phyloP scores from a whole-genome alignment of 1,284 basidiomycete species.

The Taiwanofungus camphoratus region DNA sequence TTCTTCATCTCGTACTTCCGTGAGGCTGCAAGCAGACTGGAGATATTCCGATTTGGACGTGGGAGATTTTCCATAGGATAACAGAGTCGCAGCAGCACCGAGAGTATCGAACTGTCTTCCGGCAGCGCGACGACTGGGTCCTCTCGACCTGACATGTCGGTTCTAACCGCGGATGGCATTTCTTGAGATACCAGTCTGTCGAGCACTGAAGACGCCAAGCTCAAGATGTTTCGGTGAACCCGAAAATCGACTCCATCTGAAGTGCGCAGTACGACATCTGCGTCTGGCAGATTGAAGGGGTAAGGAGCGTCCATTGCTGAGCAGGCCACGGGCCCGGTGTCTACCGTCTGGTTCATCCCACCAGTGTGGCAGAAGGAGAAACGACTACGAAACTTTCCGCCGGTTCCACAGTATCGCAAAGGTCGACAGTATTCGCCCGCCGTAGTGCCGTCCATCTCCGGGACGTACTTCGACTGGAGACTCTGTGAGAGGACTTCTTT shows the following conservation, averaged over 20 bases:
- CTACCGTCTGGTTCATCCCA: not conserved
- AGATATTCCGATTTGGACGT: not conserved
- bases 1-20: slow-evolving; percentile 3
- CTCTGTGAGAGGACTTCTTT: not conserved
- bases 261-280: slow-evolving; percentile 13
- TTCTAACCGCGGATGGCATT: not conserved
- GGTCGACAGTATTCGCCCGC: not conserved
- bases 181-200: slow-evolving; percentile 3
- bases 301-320: not conserved
- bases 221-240: slow-evolving; percentile 9
- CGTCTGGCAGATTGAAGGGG: slow-evolving; percentile 8
- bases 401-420: not conserved
- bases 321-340: not conserved
- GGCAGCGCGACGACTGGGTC: not conserved
- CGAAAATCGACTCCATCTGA: slow-evolving; percentile 13
- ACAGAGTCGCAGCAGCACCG: not conserved
- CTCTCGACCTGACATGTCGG: not conserved
- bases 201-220: slow-evolving; percentile 10
- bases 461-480: not conserved
- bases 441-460: slow-evolving; percentile 2
- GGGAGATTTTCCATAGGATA: not conserved
- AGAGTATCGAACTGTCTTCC: not conserved
- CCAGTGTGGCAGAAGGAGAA: not conserved
- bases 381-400: not conserved
- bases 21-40: not conserved